These are phyloP conservation scores for Phoma herbarum DNA, from an alignment of 2,329 filamentous ascomycete genomes.

Conservation along the genomic window DNA sequence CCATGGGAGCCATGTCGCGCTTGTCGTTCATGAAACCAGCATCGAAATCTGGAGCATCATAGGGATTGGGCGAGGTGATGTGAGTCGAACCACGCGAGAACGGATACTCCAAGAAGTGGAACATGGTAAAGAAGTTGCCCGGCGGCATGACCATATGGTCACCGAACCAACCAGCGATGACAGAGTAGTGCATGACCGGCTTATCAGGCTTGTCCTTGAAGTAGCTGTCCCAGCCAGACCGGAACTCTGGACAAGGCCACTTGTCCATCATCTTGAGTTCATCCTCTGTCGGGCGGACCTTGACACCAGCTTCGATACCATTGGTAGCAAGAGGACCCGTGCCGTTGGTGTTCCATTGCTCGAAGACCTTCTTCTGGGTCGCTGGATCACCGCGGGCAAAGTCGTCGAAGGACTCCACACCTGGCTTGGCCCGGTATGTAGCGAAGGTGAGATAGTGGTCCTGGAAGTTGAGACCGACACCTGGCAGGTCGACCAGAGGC, in stretches of 20 bases:
- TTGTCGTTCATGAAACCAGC: conserved; percentile 87
- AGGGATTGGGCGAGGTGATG: conserved; percentile 75
- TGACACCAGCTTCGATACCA: conserved; percentile 81
- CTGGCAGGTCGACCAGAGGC: conserved; percentile 74
- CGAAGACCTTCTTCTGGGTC: conserved; percentile 75
- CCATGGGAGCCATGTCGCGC: conserved; percentile 80
- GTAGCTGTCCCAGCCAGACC: conserved; percentile 79
- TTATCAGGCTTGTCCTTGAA: conserved; percentile 87
- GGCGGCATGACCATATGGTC: conserved; percentile 69
- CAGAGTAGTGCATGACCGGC: conserved; percentile 84
- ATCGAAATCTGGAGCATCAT: conserved; percentile 79
- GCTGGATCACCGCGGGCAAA: conserved; percentile 78
- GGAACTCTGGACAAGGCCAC: conserved; percentile 80
- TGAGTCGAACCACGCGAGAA: conserved; percentile 77
- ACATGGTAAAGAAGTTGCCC: conserved; percentile 83
- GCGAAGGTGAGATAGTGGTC: conserved; percentile 78
- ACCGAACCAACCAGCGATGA: conserved; percentile 68
- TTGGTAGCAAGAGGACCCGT: conserved; percentile 81
- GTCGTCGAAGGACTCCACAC: conserved; percentile 81
- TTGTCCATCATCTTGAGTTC: conserved; percentile 73
- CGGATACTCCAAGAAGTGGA: conserved; percentile 81
- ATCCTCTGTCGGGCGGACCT: conserved; percentile 74
- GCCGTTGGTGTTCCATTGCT: conserved; percentile 81
- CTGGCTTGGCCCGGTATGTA: conserved; percentile 75
- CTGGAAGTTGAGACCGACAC: conserved; percentile 79